Evolutionary conservation across 345 rosid genomes (phyloP).

Genomic region (Bruguiera gymnorhiza): DNA sequence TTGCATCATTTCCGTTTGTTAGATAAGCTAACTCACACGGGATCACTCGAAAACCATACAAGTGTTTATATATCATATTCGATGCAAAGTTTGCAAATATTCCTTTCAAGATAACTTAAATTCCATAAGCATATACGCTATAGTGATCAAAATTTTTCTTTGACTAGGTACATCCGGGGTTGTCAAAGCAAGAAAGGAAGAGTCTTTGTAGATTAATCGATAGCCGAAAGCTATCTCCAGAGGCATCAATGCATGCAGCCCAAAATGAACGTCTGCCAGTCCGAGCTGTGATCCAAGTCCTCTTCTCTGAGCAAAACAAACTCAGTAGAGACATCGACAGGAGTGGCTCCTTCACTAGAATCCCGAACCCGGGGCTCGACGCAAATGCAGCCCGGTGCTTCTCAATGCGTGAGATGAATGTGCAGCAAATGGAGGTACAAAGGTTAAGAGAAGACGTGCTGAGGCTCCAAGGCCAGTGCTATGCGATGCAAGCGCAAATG

Average conservation of each 20-base stretch:
- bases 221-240: constrained; percentile 60
- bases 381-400: constrained; percentile 38
- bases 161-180: constrained; percentile 60
- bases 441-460: constrained; percentile 61
- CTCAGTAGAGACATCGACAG: constrained; percentile 51
- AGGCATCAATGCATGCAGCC: constrained; percentile 77
- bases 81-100: no score
- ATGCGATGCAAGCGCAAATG: constrained; percentile 53
- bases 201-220: constrained; percentile 63
- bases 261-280: constrained; percentile 85
- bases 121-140: no score
- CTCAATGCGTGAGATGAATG: constrained; percentile 63
- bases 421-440: constrained; percentile 58
- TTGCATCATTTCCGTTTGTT: no score
- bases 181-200: constrained; percentile 74
- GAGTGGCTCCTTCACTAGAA: constrained; percentile 61
- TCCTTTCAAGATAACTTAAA: no score
- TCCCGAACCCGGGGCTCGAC: constrained; percentile 44
- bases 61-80: no score
- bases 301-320: constrained; percentile 71
- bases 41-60: no score
- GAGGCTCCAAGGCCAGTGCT: constrained; percentile 57
- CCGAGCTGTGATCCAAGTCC: constrained; percentile 68
- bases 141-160: neutral
- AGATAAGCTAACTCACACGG: no score